Base-by-base conservation (phyloP, 805 yeast species). In the Sugiyamaella americana region DNA sequence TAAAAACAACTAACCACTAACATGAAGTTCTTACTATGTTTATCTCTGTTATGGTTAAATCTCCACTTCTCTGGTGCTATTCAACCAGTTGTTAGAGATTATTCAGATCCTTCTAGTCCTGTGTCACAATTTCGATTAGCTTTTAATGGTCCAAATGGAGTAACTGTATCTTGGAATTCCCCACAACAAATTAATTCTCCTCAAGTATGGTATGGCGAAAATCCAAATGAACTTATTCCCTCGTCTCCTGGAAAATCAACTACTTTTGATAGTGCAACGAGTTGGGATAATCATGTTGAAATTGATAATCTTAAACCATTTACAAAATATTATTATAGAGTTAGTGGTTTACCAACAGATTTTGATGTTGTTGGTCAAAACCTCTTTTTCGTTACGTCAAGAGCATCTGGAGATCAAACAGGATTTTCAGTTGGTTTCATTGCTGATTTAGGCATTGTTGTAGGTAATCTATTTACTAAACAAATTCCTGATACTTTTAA, bases 161-260 rank as follows among this genome's bases (percentile, higher is more conserved):
- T 59, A 55, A 43, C 56, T 6, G 56, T 59, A 30, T 47, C 58
- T n/a, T 60, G 64, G 64, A 56, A 50, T 48, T 53, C 63, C 8
- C 44, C 46, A 23, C 51, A 43, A 23, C 38, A 51, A 39, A 23
- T 54, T 16, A 10, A 37, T 13, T 38, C 38, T 30, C 63, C 64
- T 8, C 42, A 43, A 4, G 64, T 60, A 6, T 41, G 43, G 40
- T 60, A 56, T 36, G 64, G 64, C n/a, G 43, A 40, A 18, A 24
- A 36, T 29, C 50, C 57, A 3, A 30, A 35, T 10, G 23, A 23
- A 18, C 50, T 55, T 26, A 13, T 16, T 6, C 13, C 26, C 32
- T 35, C 51, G 11, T 4, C 32, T 2, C 34, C 37, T 13, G 54
- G 52, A 8, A 37, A 46, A 19, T 53, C 58, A 2, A 34, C 45